phyloP scores from a whole-genome alignment of 179 eudicot genomes.

The Beta lomatogona region DNA sequence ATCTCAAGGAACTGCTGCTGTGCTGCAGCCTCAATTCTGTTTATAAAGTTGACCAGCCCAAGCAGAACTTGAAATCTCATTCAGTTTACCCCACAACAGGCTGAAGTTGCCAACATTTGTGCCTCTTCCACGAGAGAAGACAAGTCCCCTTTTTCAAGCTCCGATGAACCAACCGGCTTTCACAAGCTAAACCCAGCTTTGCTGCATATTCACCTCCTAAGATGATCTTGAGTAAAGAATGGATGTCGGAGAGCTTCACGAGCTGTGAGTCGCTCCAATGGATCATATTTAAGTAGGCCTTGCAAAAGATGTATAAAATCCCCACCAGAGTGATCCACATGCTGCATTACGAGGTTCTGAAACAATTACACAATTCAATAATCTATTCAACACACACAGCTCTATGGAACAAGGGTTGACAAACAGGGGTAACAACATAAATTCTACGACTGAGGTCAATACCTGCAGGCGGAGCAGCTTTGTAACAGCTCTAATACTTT shows the following conservation, averaged over 20 bases:
- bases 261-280: slow-evolving; percentile 70
- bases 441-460: background rate
- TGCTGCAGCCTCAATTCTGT: background rate
- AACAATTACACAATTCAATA: background rate
- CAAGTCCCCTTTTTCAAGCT: background rate
- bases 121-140: background rate
- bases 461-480: slow-evolving; percentile 68
- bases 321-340: slow-evolving; percentile 87
- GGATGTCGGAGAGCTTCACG: slow-evolving; percentile 86
- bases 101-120: too few relatives aligned
- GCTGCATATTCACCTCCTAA: slow-evolving; percentile 36
- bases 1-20: background rate
- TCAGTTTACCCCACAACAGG: background rate
- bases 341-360: slow-evolving; percentile 90
- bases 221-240: slow-evolving; percentile 58
- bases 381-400: background rate
- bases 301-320: slow-evolving; percentile 79
- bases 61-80: slow-evolving; percentile 5
- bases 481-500: slow-evolving; percentile 54
- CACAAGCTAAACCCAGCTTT: background rate
- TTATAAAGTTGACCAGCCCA: slow-evolving; percentile 1
- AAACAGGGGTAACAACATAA: too few relatives aligned
- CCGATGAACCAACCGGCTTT: background rate
- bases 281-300: slow-evolving; percentile 83
- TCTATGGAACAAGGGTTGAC: too few relatives aligned